A percentile compares a stretch with the other conserved stretches of the same genome.
These are phyloP conservation scores for Vitellaria paradoxa DNA, from an alignment of 179 eudicot genomes.

Conservation along the genomic window DNA sequence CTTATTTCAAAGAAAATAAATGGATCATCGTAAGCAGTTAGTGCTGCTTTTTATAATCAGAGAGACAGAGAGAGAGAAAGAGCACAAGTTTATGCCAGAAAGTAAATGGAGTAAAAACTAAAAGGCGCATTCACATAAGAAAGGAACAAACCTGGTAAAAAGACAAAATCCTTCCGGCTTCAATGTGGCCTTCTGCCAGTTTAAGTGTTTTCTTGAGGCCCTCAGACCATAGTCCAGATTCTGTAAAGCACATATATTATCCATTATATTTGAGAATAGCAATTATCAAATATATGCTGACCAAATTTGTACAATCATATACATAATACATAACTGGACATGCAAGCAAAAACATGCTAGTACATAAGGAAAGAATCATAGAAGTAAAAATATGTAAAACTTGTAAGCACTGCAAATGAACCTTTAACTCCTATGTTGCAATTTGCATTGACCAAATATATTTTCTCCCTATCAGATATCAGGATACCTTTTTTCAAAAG, in stretches of 20 bases:
- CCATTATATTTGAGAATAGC: conserved; percentile 17
- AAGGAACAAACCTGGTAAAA: conserved; percentile 68
- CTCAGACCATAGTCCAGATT: conserved; percentile 39
- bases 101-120: not conserved
- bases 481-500: not conserved
- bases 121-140: conserved; percentile 3
- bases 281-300: conserved; percentile 7
- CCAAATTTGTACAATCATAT: not conserved
- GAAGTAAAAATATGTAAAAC: not conserved
- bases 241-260: conserved; percentile 33
- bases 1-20: not conserved
- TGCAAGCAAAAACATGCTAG: not conserved
- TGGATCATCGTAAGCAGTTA: not conserved
- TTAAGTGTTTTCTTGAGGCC: conserved; percentile 61
- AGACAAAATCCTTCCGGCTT: conserved; percentile 96
- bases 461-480: not conserved
- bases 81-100: not conserved
- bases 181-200: conserved; percentile 90
- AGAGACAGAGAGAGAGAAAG: not conserved
- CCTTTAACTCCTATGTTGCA: not conserved
- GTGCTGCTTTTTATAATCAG: not conserved
- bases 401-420: not conserved
- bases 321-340: not conserved
- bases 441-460: not conserved
- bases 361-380: not conserved